Conservation (phyloP, 345 rosid genomes). For the Acer yangbiense region DNA sequence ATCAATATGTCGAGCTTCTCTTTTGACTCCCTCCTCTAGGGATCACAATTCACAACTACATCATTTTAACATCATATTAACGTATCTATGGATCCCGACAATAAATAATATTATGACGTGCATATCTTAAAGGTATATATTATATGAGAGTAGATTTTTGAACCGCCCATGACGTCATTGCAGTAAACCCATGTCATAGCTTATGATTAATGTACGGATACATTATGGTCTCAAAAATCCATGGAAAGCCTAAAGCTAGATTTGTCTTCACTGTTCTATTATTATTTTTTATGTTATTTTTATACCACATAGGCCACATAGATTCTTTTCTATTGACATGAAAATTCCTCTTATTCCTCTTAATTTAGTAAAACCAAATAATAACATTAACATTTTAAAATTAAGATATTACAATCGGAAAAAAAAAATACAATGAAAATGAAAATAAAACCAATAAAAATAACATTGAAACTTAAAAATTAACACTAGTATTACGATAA, state of each 20-base stretch:
- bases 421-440: no score
- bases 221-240: conserved; percentile 10
- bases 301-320: not conserved
- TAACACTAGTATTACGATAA: no score
- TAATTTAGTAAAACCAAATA: no score
- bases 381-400: no score
- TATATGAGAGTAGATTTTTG: no score
- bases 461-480: no score
- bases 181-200: no score
- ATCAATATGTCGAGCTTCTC: conserved; percentile 36
- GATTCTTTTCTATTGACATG: not conserved
- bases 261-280: conserved; percentile 6
- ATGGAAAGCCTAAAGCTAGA: conserved; percentile 27
- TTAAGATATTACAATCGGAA: no score
- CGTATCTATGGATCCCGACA: not conserved
- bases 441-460: no score
- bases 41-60: conserved; percentile 5
- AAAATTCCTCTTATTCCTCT: not conserved
- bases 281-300: conserved; percentile 6
- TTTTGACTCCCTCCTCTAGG: conserved; percentile 30
- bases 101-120: no score
- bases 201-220: conserved; percentile 20
- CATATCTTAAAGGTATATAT: no score
- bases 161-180: no score
- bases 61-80: not conserved